Percentiles rank a stretch among this genome's conserved stretches.
Conservation (phyloP, 2,329 filamentous ascomycete genomes). For the Apiospora rasikravindrae region DNA sequence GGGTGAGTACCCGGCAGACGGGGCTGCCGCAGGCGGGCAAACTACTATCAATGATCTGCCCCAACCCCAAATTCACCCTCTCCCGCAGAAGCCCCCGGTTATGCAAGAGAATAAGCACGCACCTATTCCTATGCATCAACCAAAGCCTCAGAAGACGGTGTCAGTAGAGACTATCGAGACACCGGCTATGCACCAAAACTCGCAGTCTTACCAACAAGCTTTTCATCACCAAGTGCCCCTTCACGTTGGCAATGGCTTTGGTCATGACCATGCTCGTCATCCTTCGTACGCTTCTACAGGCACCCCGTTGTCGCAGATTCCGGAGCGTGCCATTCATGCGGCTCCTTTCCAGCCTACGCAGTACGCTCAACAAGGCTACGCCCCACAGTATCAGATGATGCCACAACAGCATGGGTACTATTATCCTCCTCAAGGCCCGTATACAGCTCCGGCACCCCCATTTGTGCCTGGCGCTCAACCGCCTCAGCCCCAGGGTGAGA, state of each 20-base stretch:
- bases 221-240: slow-evolving; percentile 95
- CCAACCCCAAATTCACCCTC: slow-evolving; percentile 62
- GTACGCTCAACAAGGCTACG: slow-evolving; percentile 65
- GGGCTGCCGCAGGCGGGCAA: slow-evolving; percentile 33
- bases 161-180: slow-evolving; percentile 93
- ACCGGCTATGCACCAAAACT: slow-evolving; percentile 63
- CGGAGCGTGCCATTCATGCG: slow-evolving; percentile 89
- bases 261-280: slow-evolving; percentile 69
- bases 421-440: slow-evolving; percentile 61
- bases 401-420: slow-evolving; percentile 67
- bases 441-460: slow-evolving; percentile 53
- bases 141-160: slow-evolving; percentile 90
- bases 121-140: slow-evolving; percentile 83
- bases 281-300: slow-evolving; percentile 73
- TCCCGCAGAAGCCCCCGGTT: slow-evolving; percentile 59
- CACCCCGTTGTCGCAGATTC: slow-evolving; percentile 89
- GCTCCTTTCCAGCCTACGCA: slow-evolving; percentile 83
- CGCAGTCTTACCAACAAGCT: slow-evolving; percentile 69
- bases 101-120: slow-evolving; percentile 61
- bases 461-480: slow-evolving; percentile 60
- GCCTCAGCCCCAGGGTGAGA: slow-evolving; percentile 45
- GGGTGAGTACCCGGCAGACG: slow-evolving; percentile 25
- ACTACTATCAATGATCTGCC: slow-evolving; percentile 57
- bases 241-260: slow-evolving; percentile 65
- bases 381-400: slow-evolving; percentile 63